Evolutionary conservation across 768 basidiomycete genomes (phyloP).

Genomic region (Suillus ampliporus): DNA sequence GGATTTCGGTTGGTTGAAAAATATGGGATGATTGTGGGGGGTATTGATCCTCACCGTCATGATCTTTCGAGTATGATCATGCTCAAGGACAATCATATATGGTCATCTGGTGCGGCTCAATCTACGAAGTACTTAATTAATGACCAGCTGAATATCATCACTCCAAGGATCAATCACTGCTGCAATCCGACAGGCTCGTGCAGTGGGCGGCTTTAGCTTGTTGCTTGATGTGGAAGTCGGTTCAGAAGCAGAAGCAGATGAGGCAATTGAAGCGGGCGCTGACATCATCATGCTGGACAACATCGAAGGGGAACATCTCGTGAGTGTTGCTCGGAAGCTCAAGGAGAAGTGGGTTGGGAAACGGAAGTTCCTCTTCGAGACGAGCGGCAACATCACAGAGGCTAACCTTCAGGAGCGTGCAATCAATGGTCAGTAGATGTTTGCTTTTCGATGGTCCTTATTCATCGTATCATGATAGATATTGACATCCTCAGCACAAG

Average conservation of each 20-base stretch:
- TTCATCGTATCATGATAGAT: conserved; percentile 51
- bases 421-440: conserved; percentile 70
- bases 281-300: conserved; percentile 97
- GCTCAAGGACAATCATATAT: conserved; percentile 99
- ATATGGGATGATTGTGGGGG: conserved; percentile 98
- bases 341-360: conserved; percentile 82
- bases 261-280: conserved; percentile 96
- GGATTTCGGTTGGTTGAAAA: conserved; percentile 97
- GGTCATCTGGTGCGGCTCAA: conserved; percentile 78
- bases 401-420: conserved; percentile 79
- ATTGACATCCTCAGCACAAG: conserved; percentile 96
- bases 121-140: not conserved
- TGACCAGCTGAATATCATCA: conserved; percentile 15
- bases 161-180: conserved; percentile 82
- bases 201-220: conserved; percentile 90
- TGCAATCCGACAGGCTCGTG: conserved; percentile 84
- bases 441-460: not conserved
- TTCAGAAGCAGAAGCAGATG: conserved; percentile 88
- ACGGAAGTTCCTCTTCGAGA: conserved; percentile 89
- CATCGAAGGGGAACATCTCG: conserved; percentile 78
- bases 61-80: conserved; percentile 99
- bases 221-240: conserved; percentile 94
- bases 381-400: conserved; percentile 95
- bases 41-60: conserved; percentile 93
- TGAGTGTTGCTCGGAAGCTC: conserved; percentile 67